phyloP scores from a whole-genome alignment of 2,329 filamentous ascomycete genomes.

The Fusarium fujikuroi region DNA sequence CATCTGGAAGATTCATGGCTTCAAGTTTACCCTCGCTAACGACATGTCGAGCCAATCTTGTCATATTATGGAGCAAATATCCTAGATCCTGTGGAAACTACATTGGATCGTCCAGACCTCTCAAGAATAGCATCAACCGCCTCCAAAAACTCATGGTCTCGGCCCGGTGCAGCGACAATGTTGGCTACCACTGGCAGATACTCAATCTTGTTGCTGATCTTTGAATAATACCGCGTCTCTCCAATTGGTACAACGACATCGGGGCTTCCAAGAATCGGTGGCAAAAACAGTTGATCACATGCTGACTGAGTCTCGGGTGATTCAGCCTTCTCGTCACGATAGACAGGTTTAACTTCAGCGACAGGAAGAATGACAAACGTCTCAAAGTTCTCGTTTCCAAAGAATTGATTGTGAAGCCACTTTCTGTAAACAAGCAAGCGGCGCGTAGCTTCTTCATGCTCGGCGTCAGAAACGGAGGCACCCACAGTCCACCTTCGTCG shows the following conservation, averaged over 20 bases:
- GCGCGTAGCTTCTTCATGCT: not conserved
- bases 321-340: not conserved
- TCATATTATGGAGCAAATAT: too few species aligned
- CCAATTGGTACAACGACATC: not conserved
- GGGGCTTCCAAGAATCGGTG: fast-evolving
- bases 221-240: fast-evolving
- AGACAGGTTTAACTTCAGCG: not conserved
- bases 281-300: not conserved
- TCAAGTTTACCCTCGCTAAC: too few species aligned
- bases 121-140: too few species aligned
- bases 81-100: not conserved
- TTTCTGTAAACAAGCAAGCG: not conserved
- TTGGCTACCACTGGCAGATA: not conserved
- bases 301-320: not conserved
- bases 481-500: not conserved
- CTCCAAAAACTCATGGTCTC: not conserved
- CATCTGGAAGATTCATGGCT: too few species aligned
- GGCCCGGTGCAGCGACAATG: not conserved
- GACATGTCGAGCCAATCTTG: too few species aligned
- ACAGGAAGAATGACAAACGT: not conserved
- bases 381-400: not conserved
- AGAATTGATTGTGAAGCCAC: not conserved
- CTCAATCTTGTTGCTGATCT: not conserved
- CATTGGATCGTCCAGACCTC: not conserved
- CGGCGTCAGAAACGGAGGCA: not conserved